A percentile compares a stretch with the other conserved stretches of the same genome.
Conservation (phyloP, 2,329 filamentous ascomycete species). For the Thelonectria discophora region DNA sequence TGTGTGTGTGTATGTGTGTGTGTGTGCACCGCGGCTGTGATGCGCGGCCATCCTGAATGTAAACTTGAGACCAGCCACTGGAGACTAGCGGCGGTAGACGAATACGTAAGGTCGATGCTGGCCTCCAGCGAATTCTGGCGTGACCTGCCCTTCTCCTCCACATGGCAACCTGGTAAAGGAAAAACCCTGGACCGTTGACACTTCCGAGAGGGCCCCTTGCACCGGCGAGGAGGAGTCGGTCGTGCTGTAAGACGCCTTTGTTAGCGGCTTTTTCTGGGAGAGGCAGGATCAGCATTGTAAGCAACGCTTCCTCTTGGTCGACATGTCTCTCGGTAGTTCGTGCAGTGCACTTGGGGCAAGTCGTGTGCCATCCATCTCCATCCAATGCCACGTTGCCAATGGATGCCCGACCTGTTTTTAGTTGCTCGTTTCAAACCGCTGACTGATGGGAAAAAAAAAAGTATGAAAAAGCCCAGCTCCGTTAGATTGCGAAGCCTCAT, state of each 20-base stretch:
- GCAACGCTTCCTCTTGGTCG: background rate
- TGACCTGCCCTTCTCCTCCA: constrained; percentile 27
- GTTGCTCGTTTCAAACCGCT: constrained; percentile 9
- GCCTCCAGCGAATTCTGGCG: constrained; percentile 25
- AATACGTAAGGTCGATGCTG: constrained; percentile 21
- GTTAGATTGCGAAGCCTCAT: constrained; percentile 14
- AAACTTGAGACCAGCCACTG: constrained; percentile 37
- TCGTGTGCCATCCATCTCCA: constrained; percentile 4
- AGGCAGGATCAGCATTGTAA: constrained; percentile 1
- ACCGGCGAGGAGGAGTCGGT: background rate
- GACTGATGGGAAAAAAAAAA: background rate
- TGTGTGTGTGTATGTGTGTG: too few species aligned
- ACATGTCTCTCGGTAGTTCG: constrained; percentile 20
- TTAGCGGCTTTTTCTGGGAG: constrained; percentile 7
- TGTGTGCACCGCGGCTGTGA: constrained; percentile 21
- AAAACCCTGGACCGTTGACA: constrained; percentile 13
- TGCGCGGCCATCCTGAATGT: constrained; percentile 33
- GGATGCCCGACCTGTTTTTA: constrained; percentile 18
- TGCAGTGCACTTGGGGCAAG: constrained; percentile 10
- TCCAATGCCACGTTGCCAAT: constrained; percentile 24
- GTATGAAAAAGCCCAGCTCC: constrained; percentile 9
- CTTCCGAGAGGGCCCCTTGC: constrained; percentile 5
- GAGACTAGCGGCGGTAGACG: constrained; percentile 23
- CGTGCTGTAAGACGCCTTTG: background rate
- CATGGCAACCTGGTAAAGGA: constrained; percentile 28